These are phyloP conservation scores for Fusarium pseudograminearum DNA, from an alignment of 2,329 filamentous ascomycete species.

Conservation along the genomic window DNA sequence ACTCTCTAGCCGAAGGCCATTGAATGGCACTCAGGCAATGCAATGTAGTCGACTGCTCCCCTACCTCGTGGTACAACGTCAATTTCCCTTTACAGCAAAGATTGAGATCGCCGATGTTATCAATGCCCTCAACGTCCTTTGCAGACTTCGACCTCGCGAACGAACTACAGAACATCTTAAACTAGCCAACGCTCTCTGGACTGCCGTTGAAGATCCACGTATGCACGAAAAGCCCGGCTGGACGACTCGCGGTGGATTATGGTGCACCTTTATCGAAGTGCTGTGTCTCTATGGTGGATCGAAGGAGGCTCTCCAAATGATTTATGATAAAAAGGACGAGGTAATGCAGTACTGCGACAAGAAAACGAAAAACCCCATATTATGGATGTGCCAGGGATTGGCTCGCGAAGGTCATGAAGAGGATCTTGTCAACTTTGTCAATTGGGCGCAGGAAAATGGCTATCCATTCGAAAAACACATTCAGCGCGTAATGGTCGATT, in stretches of 20 bases:
- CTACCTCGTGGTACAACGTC: conserved; percentile 61
- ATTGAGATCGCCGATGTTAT: conserved; percentile 50
- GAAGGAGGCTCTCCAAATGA: conserved; percentile 62
- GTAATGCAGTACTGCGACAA: conserved; percentile 39
- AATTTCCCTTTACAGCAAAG: conserved; percentile 45
- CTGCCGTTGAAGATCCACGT: conserved; percentile 37
- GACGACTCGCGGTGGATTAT: conserved; percentile 42
- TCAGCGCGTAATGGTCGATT: conserved; percentile 68
- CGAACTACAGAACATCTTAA: conserved; percentile 60
- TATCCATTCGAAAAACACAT: conserved; percentile 59
- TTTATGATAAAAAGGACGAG: conserved; percentile 52
- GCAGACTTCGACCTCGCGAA: conserved; percentile 57
- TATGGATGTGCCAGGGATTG: conserved; percentile 65
- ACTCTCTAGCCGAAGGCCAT: conserved; percentile 57
- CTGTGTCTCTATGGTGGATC: conserved; percentile 68
- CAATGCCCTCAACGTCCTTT: conserved; percentile 59
- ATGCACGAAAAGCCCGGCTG: conserved; percentile 32
- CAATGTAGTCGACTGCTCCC: conserved; percentile 68
- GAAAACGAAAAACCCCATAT: conserved; percentile 43
- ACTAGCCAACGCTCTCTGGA: conserved; percentile 60
- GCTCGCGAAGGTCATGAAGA: conserved; percentile 68
- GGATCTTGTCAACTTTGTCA: conserved; percentile 68
- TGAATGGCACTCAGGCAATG: conserved; percentile 76
- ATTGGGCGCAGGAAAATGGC: conserved; percentile 62
- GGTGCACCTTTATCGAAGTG: conserved; percentile 53